These are phyloP conservation scores for Pseudogymnoascus sp. DNA, from an alignment of 2,329 filamentous ascomycete species.

Conservation along the genomic window DNA sequence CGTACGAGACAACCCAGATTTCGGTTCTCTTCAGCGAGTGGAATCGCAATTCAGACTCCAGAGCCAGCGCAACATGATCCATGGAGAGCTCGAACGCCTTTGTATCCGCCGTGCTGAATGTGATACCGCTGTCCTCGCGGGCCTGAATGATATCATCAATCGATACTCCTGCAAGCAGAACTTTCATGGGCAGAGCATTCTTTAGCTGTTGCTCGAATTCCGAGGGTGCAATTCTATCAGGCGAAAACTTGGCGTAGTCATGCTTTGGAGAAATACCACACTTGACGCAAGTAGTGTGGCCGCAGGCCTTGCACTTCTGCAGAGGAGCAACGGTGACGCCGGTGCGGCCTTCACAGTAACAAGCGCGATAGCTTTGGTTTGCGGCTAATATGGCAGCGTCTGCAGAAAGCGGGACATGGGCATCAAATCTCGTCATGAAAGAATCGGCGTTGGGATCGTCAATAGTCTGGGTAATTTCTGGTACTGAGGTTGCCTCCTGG, in stretches of 20 bases:
- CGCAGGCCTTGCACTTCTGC: slow-evolving; percentile 43
- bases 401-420: slow-evolving; percentile 14
- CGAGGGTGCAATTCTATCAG: slow-evolving; percentile 31
- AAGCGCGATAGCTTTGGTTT: slow-evolving; percentile 37
- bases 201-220: slow-evolving; percentile 39
- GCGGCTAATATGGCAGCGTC: slow-evolving; percentile 19
- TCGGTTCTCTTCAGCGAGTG: slow-evolving; percentile 28
- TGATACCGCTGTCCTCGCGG: slow-evolving; percentile 12
- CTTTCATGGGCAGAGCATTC: slow-evolving; percentile 34
- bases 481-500: neutral
- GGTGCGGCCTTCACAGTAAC: slow-evolving; percentile 47
- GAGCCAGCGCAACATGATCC: slow-evolving; percentile 26
- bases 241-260: slow-evolving; percentile 20
- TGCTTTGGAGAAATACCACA: slow-evolving; percentile 47
- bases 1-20: slow-evolving; percentile 37
- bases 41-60: slow-evolving; percentile 30
- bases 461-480: neutral
- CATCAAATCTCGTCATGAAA: slow-evolving; percentile 1
- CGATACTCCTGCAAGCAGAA: slow-evolving; percentile 30
- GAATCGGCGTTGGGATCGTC: neutral
- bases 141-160: slow-evolving; percentile 21
- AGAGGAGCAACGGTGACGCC: slow-evolving; percentile 33
- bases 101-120: slow-evolving; percentile 20
- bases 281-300: slow-evolving; percentile 44
- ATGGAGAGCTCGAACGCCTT: slow-evolving; percentile 29